These are phyloP conservation scores for Arachnomyces sp. DNA, from an alignment of 2,329 filamentous ascomycete genomes.

Conservation along the genomic window DNA sequence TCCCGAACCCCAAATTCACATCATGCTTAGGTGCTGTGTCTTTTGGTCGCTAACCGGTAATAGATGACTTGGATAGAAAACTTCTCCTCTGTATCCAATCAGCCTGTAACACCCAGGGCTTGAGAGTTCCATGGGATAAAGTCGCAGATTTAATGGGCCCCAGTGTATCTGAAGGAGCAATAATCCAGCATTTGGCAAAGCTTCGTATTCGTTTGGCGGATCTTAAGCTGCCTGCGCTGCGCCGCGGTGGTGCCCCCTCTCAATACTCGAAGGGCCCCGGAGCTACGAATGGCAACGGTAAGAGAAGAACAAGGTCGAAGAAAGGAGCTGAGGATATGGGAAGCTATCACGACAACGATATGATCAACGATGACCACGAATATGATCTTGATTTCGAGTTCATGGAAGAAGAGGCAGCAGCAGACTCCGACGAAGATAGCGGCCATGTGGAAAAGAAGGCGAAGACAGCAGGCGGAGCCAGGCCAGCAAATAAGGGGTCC, in stretches of 20 bases:
- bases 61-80: conserved; percentile 37
- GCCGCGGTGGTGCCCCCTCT: conserved; percentile 21
- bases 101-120: conserved; percentile 27
- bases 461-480: neutral
- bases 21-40: too few relatives aligned
- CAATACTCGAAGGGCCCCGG: neutral
- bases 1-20: too few relatives aligned
- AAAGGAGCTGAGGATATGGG: neutral
- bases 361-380: conserved; percentile 5
- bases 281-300: conserved; percentile 6
- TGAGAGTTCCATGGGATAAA: conserved; percentile 37
- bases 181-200: conserved; percentile 41
- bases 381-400: conserved; percentile 9
- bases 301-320: neutral
- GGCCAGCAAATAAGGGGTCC: neutral
- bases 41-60: conserved; percentile 10
- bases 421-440: conserved; percentile 6
- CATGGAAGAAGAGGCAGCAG: conserved; percentile 3
- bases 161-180: conserved; percentile 37
- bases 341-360: neutral
- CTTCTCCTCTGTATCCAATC: conserved; percentile 37
- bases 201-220: conserved; percentile 30
- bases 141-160: conserved; percentile 34
- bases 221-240: conserved; percentile 31
- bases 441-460: conserved; percentile 1